Base-by-base conservation (phyloP, 1,284 basidiomycete genomes). In the Cryptococcus sp. region DNA sequence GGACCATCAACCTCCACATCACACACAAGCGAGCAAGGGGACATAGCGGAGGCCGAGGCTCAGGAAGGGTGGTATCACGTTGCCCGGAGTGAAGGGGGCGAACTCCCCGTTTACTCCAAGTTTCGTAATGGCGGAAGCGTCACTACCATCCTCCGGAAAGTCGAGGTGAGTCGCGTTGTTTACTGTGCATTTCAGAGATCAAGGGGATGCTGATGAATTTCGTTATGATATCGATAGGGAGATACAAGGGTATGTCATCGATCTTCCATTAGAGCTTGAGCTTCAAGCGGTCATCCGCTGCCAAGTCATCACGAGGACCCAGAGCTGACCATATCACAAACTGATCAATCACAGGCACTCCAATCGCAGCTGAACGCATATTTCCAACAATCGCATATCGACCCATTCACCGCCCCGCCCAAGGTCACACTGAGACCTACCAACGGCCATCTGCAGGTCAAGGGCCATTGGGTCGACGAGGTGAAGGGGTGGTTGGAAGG, bases 81-180 rank as follows among this genome's bases (percentile, higher is more conserved):
- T 19, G 50, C 35, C 10, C 55, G 62, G 45, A 64, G 56, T 48
- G 47, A 47, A 8, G 51, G 54, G 3, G 62, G 62, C 15, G 50
- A 64, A 49, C 61, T 75, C 40, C 73, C 73, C 15, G 73, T 75
- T 19, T 75, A 75, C 56, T 65, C 69, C 22, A 70, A 71, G 49
- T 54, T 67, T 27, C 62, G 65, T 55, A 70, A 68, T 57, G 71
- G 66, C 5, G 62, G 58, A 20, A 52, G 50, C 8, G 55, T 66
- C 22, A 71, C 61, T 48, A 75, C 73, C 7, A 50, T 73, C 5
- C 62, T 75, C 10, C 50, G 73, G 43, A 70, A 65, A 55, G 60
- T 75, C 19, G 62, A 65, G 52, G 73, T 71, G 46, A 65, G 69
- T 63, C 47, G 25, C 8, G 27, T 38, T 23, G 47, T 53, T 13